These are phyloP conservation scores for Adiantum capillusveneris DNA, from an alignment of 75 land plant genomes.

Conservation along the genomic window DNA sequence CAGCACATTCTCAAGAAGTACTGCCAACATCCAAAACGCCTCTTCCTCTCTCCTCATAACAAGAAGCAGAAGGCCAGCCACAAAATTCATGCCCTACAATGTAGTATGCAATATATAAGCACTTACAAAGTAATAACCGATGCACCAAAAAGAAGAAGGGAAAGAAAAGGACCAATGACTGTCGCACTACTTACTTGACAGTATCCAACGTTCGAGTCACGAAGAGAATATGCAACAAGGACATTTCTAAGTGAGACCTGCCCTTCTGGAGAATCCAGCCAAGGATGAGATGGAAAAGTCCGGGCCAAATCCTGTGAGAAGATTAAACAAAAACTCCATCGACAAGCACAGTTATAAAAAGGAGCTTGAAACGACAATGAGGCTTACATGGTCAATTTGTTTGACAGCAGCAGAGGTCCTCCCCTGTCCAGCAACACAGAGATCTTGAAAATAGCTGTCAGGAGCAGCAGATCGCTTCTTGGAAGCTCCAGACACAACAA, in stretches of 20 bases:
- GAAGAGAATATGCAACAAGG: constrained; percentile 94
- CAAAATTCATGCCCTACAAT: constrained; percentile 84
- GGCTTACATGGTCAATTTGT: constrained; percentile 93
- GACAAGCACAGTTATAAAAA: no score
- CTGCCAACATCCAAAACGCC: constrained; percentile 98
- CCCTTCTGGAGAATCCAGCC: constrained; percentile 86
- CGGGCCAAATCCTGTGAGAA: constrained; percentile 77
- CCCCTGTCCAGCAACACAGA: constrained; percentile 56
- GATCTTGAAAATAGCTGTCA: constrained; percentile 77
- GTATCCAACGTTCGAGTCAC: constrained; percentile 96
- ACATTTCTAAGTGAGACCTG: constrained; percentile 77
- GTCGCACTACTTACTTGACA: constrained; percentile 58
- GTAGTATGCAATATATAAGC: not conserved
- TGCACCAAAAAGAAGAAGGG: not conserved
- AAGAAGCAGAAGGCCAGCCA: constrained; percentile 81
- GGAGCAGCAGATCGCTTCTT: constrained; percentile 85
- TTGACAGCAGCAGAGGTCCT: constrained; percentile 70
- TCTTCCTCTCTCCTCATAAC: constrained; percentile 98
- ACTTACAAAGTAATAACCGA: no score
- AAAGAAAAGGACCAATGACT: not conserved
- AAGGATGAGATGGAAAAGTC: constrained; percentile 94
- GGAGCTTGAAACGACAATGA: no score
- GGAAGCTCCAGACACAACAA: constrained; percentile 76
- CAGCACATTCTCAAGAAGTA: constrained; percentile 82
- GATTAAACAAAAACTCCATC: not conserved